Evolutionary conservation across 2,329 filamentous ascomycete species (phyloP).

Genomic region (Verticillium zaregamsianum): DNA sequence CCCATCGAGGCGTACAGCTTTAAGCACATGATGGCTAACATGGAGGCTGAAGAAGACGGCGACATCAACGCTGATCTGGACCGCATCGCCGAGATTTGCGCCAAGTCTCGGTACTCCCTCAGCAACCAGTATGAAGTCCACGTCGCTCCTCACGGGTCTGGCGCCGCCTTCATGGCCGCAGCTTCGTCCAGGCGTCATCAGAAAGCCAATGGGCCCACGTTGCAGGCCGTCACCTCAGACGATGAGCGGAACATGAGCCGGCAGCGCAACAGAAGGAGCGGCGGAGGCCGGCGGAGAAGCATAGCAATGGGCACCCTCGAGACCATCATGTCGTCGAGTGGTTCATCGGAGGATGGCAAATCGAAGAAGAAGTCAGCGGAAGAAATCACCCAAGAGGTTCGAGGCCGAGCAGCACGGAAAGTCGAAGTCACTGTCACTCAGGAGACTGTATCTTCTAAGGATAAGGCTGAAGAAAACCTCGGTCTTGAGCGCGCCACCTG

Average conservation of each 20-base stretch:
- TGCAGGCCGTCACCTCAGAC: slow-evolving; percentile 54
- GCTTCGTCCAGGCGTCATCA: slow-evolving; percentile 21
- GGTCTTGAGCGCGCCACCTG: background rate
- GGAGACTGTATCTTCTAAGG: background rate
- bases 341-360: slow-evolving; percentile 59
- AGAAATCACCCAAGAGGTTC: slow-evolving; percentile 51
- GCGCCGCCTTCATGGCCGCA: slow-evolving; percentile 39
- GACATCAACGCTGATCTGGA: slow-evolving; percentile 57
- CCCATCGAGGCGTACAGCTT: slow-evolving; percentile 62
- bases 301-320: slow-evolving; percentile 59
- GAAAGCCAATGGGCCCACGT: slow-evolving; percentile 42
- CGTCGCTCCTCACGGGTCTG: slow-evolving; percentile 57
- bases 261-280: slow-evolving; percentile 34
- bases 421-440: slow-evolving; percentile 8
- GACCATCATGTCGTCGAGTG: slow-evolving; percentile 63
- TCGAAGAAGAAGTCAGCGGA: slow-evolving; percentile 53
- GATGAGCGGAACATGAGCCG: slow-evolving; percentile 43
- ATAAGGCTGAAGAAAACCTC: background rate
- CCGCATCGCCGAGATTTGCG: slow-evolving; percentile 64
- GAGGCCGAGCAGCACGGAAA: slow-evolving; percentile 41
- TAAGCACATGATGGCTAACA: slow-evolving; percentile 58
- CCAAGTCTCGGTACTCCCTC: slow-evolving; percentile 58
- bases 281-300: slow-evolving; percentile 40
- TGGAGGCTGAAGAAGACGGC: slow-evolving; percentile 38
- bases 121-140: slow-evolving; percentile 67